Conservation (phyloP, 2,329 filamentous ascomycete species). For the Diplodia scrobiculata region DNA sequence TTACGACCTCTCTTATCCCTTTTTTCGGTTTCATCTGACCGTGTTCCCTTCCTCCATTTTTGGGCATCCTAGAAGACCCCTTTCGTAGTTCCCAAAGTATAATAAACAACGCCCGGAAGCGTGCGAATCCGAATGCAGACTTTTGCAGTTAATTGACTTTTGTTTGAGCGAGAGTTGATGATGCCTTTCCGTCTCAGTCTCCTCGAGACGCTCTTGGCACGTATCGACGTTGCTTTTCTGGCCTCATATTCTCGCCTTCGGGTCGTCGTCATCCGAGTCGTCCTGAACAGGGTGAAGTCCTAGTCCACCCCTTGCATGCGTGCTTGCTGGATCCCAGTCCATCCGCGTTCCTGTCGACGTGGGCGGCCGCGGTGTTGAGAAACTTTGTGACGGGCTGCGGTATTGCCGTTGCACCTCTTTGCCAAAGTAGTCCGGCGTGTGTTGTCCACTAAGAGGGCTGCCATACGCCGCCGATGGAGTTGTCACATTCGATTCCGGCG, state of each 20-base stretch:
- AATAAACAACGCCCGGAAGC: neutral
- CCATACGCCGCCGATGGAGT: slow-evolving; percentile 19
- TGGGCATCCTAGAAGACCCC: slow-evolving; percentile 2
- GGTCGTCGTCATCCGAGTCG: slow-evolving; percentile 20
- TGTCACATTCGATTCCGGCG: slow-evolving; percentile 36
- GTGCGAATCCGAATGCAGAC: slow-evolving; percentile 1
- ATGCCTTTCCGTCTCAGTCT: neutral
- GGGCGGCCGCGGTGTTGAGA: slow-evolving; percentile 47
- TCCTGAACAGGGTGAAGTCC: slow-evolving; percentile 26
- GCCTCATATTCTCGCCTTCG: slow-evolving; percentile 18
- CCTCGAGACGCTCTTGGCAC: neutral
- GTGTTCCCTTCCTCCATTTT: neutral
- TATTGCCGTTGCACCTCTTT: slow-evolving; percentile 46
- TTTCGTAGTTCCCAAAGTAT: neutral
- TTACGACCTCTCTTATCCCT: neutral
- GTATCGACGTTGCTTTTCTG: neutral
- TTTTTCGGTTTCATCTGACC: neutral
- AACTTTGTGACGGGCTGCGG: slow-evolving; percentile 44
- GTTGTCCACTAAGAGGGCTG: slow-evolving; percentile 31
- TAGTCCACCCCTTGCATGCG: slow-evolving; percentile 44
- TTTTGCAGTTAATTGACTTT: neutral
- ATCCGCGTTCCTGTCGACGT: slow-evolving; percentile 32
- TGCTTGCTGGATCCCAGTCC: slow-evolving; percentile 44
- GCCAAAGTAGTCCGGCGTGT: slow-evolving; percentile 41
- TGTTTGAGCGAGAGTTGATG: slow-evolving; percentile 12